Percentiles rank a stretch among this genome's conserved stretches.
Evolutionary conservation across 495 filamentous ascomycete genomes (phyloP).

Genomic region (Hyphodiscus hymeniophilus): DNA sequence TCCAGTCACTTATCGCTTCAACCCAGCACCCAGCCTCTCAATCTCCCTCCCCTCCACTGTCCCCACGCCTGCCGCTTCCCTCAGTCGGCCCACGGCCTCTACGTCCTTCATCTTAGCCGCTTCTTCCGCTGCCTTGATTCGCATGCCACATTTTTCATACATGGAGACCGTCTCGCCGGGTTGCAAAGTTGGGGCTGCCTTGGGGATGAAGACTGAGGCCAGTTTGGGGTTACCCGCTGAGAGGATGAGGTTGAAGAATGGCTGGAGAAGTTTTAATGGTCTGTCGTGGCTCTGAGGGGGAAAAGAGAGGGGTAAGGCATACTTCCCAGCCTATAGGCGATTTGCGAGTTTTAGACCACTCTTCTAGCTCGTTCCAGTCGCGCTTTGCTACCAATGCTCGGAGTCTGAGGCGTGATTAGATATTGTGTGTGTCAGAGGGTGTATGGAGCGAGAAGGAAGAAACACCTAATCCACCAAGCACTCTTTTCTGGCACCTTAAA

Average conservation of each 20-base stretch:
- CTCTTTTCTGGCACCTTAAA: constrained; percentile 90
- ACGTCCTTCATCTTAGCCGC: constrained; percentile 75
- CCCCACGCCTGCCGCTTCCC: constrained; percentile 14
- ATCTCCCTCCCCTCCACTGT: constrained; percentile 23
- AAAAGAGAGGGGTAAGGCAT: constrained; percentile 24
- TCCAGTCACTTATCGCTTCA: constrained; percentile 15
- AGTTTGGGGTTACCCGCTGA: constrained; percentile 85
- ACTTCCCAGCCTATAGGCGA: constrained; percentile 92
- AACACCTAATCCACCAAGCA: constrained; percentile 71
- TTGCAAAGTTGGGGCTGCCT: constrained; percentile 38
- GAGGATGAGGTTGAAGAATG: constrained; percentile 85
- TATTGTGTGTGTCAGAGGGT: constrained; percentile 2
- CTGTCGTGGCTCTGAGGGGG: constrained; percentile 29
- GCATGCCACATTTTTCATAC: constrained; percentile 93
- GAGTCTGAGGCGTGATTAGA: constrained; percentile 38
- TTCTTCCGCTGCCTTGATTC: constrained; percentile 86
- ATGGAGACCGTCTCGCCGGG: constrained; percentile 67
- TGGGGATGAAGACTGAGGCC: constrained; percentile 77
- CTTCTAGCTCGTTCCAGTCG: constrained; percentile 88
- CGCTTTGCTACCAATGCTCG: constrained; percentile 82
- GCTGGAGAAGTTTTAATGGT: constrained; percentile 33
- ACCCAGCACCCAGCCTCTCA: constrained; percentile 17
- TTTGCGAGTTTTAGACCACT: constrained; percentile 61
- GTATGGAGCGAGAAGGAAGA: neutral
- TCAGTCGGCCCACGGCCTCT: constrained; percentile 36